These are phyloP conservation scores for Neonectria faginata DNA, from an alignment of 2,329 filamentous ascomycete species.

Conservation along the genomic window DNA sequence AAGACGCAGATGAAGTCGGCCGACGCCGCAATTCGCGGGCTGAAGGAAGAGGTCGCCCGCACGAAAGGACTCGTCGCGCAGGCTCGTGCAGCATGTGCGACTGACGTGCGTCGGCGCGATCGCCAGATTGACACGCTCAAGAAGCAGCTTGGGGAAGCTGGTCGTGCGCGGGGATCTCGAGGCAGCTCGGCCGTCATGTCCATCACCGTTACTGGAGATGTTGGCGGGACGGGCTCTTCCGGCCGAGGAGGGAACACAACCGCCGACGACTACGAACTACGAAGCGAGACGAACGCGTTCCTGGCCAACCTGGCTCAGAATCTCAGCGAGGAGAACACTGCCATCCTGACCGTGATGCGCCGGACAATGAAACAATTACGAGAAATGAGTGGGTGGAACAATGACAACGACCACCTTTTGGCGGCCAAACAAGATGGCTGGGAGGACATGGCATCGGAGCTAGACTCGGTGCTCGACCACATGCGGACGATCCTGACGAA, in stretches of 20 bases:
- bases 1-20: slow-evolving; percentile 78
- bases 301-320: slow-evolving; percentile 85
- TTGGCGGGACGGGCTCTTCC: slow-evolving; percentile 59
- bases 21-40: slow-evolving; percentile 77
- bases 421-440: slow-evolving; percentile 55
- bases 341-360: slow-evolving; percentile 77
- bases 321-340: slow-evolving; percentile 92
- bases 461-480: slow-evolving; percentile 83
- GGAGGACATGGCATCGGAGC: slow-evolving; percentile 78
- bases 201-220: slow-evolving; percentile 68
- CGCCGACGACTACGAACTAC: slow-evolving; percentile 73
- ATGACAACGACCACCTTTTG: slow-evolving; percentile 46
- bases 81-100: slow-evolving; percentile 86
- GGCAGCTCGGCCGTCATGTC: slow-evolving; percentile 66
- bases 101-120: slow-evolving; percentile 91
- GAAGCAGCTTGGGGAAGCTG: slow-evolving; percentile 81
- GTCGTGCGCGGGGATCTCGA: slow-evolving; percentile 68
- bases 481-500: slow-evolving; percentile 89
- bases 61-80: slow-evolving; percentile 85
- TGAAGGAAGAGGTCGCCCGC: slow-evolving; percentile 85
- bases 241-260: slow-evolving; percentile 37
- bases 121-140: slow-evolving; percentile 90
- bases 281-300: slow-evolving; percentile 91
- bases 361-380: slow-evolving; percentile 78
- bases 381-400: slow-evolving; percentile 72